Base-by-base conservation (phyloP, 805 yeast species). In the Nematodospora valgi region DNA sequence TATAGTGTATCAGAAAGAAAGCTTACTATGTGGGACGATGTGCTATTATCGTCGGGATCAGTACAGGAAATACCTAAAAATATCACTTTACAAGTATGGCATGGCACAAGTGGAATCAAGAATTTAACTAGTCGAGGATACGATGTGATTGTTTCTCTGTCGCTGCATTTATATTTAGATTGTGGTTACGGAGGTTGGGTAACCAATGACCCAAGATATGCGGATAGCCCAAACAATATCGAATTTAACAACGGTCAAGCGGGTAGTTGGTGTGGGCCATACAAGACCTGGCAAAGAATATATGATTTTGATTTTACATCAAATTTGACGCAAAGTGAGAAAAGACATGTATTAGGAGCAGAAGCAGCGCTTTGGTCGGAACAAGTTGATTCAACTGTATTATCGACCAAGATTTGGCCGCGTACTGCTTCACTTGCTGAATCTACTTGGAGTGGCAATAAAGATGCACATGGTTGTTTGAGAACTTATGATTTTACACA, bases 241-340 rank as follows among this genome's bases (percentile, higher is more conserved):
- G 53, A 38, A 13, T 58, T 56, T 48, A 62, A 62, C 44, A 40
- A 47, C 13, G 57, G 58, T 4, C 23, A 29, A 24, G 67, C 63
- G 16, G 68, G 69, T 6, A 55, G 64, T 2, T 64, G 67, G 65
- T 65, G 72, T 41, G 63, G 54, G 18, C 71, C 72, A 6, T 67
- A 67, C 50, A 67, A 65, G 45, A 61, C 64, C 1, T 67, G 68
- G 68, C 71, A 66, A 41, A 43, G 66, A 33, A 63, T 67, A 28
- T 66, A 65, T 43, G 46, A 50, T 37, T 63, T 45, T 35, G 70
- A 65, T 37, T 48, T 64, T 34, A 43, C 58, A 12, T 48, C 47
- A 9, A 50, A 49, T 31, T 50, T 66, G 25, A 62, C 65, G 11
- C 49, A 38, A 1, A 48, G 33, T 5, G 60, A 66, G 44, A 39